Percentiles rank a stretch among this genome's conserved stretches.
Conservation (phyloP, 352 stramenopile species). For the Phytophthora cactorum region DNA sequence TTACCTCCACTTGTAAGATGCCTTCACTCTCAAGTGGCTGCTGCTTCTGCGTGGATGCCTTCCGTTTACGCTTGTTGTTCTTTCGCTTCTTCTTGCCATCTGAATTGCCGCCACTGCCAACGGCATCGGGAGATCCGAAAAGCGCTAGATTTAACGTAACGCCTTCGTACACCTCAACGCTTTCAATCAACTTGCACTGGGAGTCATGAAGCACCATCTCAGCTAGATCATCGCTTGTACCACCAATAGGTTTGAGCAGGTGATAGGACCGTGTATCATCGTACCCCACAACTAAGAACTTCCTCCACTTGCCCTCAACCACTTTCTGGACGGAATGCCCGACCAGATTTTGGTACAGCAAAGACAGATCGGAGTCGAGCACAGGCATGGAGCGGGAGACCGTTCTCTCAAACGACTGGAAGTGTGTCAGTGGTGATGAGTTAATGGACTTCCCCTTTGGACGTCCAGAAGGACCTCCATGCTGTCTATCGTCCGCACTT, state of each 20-base stretch:
- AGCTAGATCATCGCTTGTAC: constrained; percentile 42
- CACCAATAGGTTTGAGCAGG: constrained; percentile 61
- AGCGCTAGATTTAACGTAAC: constrained; percentile 52
- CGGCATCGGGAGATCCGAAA: constrained; percentile 47
- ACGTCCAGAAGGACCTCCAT: constrained; percentile 8
- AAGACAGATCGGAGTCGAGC: constrained; percentile 51
- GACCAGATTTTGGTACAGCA: constrained; percentile 73
- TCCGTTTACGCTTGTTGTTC: constrained; percentile 65
- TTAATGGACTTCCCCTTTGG: constrained; percentile 55
- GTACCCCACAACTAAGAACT: constrained; percentile 74
- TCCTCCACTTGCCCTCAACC: constrained; percentile 83
- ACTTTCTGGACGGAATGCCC: constrained; percentile 78
- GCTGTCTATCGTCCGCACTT: constrained; percentile 13
- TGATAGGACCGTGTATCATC: constrained; percentile 62
- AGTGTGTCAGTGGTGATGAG: constrained; percentile 78
- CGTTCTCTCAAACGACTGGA: constrained; percentile 88
- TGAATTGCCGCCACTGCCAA: constrained; percentile 4
- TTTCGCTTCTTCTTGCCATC: constrained; percentile 68
- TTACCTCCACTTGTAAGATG: constrained; percentile 58
- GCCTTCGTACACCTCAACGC: constrained; percentile 56
- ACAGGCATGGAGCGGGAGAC: constrained; percentile 71
- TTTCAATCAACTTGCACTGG: constrained; percentile 65
- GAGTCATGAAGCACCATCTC: constrained; percentile 85
- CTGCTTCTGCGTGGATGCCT: constrained; percentile 32
- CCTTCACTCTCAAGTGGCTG: constrained; percentile 21